Evolutionary conservation across 164 flowering plant species (phyloP).

Genomic region (Kingdonia uniflora): DNA sequence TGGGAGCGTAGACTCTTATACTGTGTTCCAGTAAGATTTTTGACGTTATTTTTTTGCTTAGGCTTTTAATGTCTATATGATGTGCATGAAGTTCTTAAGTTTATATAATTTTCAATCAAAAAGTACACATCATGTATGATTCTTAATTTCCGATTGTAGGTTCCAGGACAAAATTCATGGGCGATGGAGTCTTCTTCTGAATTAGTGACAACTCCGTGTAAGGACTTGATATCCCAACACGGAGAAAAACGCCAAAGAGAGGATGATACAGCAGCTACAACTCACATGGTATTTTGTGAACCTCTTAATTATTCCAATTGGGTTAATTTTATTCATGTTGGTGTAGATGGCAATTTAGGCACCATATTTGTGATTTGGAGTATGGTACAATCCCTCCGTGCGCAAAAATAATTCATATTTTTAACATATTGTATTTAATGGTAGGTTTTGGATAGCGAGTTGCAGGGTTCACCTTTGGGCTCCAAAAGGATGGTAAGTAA

Average conservation of each 20-base stretch:
- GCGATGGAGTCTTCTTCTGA: constrained; percentile 23
- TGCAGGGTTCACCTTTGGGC: constrained; percentile 27
- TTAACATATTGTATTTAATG: constrained; percentile 8
- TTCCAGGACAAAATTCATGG: constrained; percentile 82
- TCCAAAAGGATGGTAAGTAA: constrained; percentile 60
- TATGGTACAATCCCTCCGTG: too few relatives aligned
- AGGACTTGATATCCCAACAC: constrained; percentile 23
- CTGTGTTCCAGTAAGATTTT: constrained; percentile 65
- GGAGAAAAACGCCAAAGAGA: constrained; percentile 76
- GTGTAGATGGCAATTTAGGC: too few relatives aligned
- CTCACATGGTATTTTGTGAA: constrained; percentile 28
- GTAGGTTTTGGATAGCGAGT: constrained; percentile 41
- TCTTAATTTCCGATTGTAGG: constrained; percentile 34
- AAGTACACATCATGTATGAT: too few relatives aligned
- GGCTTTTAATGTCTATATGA: too few relatives aligned
- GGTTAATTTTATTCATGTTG: too few relatives aligned
- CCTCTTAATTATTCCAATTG: too few relatives aligned
- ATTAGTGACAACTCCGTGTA: constrained; percentile 7
- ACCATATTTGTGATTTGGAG: too few relatives aligned
- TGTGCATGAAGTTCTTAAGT: too few relatives aligned
- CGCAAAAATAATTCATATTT: constrained; percentile 1
- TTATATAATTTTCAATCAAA: too few relatives aligned
- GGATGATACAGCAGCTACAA: constrained; percentile 27
- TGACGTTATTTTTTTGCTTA: neutral
- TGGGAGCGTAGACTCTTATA: constrained; percentile 86